A percentile compares a stretch with the other conserved stretches of the same genome.
phyloP scores from a whole-genome alignment of 106 monocot genomes.

The Apostasia ramifera region DNA sequence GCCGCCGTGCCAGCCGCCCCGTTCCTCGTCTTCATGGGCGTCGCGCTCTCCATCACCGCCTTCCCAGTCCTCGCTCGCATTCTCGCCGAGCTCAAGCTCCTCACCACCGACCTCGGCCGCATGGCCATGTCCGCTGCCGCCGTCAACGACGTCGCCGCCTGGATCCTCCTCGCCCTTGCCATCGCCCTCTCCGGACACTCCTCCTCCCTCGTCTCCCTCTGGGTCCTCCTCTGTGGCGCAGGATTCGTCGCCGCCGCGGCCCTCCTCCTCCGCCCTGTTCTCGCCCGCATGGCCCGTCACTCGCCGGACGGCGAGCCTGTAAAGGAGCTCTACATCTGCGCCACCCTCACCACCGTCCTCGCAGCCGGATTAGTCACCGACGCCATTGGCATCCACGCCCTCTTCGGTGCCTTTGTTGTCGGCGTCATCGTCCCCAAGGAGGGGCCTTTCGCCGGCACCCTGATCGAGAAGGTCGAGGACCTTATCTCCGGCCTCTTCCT shows the following conservation, averaged over 20 bases:
- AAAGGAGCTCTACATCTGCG: slow-evolving; percentile 24
- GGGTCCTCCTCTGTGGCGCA: slow-evolving; percentile 15
- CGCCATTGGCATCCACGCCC: slow-evolving; percentile 34
- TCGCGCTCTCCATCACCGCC: slow-evolving; percentile 16
- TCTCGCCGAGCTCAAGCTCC: slow-evolving; percentile 14
- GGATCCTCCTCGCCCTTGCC: slow-evolving; percentile 45
- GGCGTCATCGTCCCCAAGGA: slow-evolving; percentile 34
- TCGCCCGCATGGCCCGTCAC: slow-evolving; percentile 19
- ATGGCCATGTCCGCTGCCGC: slow-evolving; percentile 46
- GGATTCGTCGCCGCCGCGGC: slow-evolving; percentile 9
- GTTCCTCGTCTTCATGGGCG: slow-evolving; percentile 17
- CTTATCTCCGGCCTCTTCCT: slow-evolving; percentile 33
- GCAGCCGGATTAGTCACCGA: slow-evolving; percentile 37
- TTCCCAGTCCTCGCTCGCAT: slow-evolving; percentile 21
- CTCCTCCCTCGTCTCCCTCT: slow-evolving; percentile 4
- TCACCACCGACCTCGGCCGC: slow-evolving; percentile 26
- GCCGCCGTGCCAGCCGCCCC: slow-evolving; percentile 11
- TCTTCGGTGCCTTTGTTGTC: slow-evolving; percentile 39
- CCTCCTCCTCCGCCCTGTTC: slow-evolving; percentile 15
- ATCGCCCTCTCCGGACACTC: slow-evolving; percentile 30
- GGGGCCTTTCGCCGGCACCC: slow-evolving; percentile 20
- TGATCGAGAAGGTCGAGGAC: slow-evolving; percentile 45
- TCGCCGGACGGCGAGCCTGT: slow-evolving; percentile 21
- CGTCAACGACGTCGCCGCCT: slow-evolving; percentile 38
- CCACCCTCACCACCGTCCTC: slow-evolving; percentile 24